phyloP scores from a whole-genome alignment of 345 rosid species.

The Crucihimalaya himalaica region DNA sequence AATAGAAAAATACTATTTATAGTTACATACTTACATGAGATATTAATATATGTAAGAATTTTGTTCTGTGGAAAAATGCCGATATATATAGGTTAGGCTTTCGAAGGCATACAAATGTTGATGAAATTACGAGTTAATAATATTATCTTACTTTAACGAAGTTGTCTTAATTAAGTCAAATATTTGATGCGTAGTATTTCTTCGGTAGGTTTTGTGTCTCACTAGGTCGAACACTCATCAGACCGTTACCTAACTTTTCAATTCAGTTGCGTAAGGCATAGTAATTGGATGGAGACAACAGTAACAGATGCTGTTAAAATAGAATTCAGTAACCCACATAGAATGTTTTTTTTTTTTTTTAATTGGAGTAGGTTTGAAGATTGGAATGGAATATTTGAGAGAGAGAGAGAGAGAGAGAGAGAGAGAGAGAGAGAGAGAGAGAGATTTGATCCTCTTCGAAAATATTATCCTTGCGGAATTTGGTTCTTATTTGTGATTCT shows the following conservation, averaged over 20 bases:
- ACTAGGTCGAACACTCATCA: constrained; percentile 38
- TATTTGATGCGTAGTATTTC: neutral
- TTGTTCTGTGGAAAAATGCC: neutral
- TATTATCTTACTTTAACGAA: constrained; percentile 17
- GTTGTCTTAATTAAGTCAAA: constrained; percentile 23
- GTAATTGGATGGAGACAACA: constrained; percentile 37
- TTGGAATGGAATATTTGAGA: constrained; percentile 39
- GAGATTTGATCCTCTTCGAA: constrained; percentile 41
- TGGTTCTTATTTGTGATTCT: constrained; percentile 30
- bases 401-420: constrained; percentile 32
- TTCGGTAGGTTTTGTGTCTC: constrained; percentile 43
- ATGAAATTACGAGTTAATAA: neutral
- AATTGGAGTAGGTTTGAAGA: constrained; percentile 38
- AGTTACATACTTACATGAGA: neutral
- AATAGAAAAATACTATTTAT: neutral
- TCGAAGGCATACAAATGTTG: constrained; percentile 1
- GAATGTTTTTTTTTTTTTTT: constrained; percentile 25
- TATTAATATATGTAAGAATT: neutral
- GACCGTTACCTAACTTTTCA: constrained; percentile 42
- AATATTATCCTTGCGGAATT: constrained; percentile 34
- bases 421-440: constrained; percentile 29
- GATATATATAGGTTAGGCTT: constrained; percentile 10
- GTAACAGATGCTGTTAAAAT: constrained; percentile 31
- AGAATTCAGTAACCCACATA: constrained; percentile 12
- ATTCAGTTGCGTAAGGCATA: constrained; percentile 41